Base-by-base conservation (phyloP, 495 filamentous ascomycete species). In the Astrothelium macrocarpum region DNA sequence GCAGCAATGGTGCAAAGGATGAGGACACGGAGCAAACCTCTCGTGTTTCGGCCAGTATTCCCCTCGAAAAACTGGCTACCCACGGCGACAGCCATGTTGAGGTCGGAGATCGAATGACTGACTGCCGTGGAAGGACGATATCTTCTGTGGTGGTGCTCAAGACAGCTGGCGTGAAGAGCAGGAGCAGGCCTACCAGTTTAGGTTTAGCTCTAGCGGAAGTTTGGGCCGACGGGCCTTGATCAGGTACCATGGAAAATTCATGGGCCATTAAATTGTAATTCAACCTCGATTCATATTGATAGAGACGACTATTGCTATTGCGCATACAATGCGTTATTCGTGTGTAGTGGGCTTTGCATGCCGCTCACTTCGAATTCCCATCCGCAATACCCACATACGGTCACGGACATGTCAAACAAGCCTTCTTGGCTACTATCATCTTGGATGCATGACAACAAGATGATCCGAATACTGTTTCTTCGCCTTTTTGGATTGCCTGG, bases 1-100 rank as follows among this genome's bases (percentile, higher is more conserved):
- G 83, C 91, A 66, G 95, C 95, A 75, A 99, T 95, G 68, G 91
- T 87, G 71, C 80, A 82, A 61, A 99, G 86, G 80, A 99, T 97
- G 74, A 95, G 85, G 65, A 97, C 83, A 70, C 92, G 88, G 69
- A 99, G 78, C 66, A 97, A 75, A 64, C 90, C 88, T 71, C 94
- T 87, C 60, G 91, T 90, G 74, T 85, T 96, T 73, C 77, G 79
- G 67, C 85, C 83, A 65, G 81, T 86, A 69, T 79, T 81, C 68
- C 87, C 85, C 77, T 88, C 82, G 63, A 90, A 77, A 70, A 89
- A 78, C 63, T 77, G 76, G 76, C 83, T 78, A 62, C 81, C 69
- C 62, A 77, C 74, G 73, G 78, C 73, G 59, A 77, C 72, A 72
- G 79, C 81, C 82, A 84, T 83, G 23, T 12, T 68, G 36, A 14